Evolutionary conservation across 257 asterid genomes (phyloP), one percentile per base, ranked within the genome.

Genomic region (Fraxinus cuspidata): DNA sequence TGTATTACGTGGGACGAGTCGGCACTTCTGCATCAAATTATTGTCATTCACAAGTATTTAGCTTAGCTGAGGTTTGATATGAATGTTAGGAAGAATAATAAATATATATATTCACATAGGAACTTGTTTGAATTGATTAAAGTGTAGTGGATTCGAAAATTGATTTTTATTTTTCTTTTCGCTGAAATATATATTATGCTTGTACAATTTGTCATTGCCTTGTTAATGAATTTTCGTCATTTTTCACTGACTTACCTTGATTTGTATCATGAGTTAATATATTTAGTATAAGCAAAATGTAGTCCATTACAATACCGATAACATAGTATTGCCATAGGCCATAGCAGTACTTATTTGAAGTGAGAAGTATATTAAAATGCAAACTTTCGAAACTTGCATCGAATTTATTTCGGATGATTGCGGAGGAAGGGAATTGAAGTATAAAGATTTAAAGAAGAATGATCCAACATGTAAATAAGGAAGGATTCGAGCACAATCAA

Each of bases 191-290:
- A 10, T 80, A 56, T 53, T 79, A 76, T 68, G n/a, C 38, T 34
- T 69, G 85, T 78, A 80, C 77, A 73, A 53, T 53, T 18, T 73
- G 74, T 44, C 75, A 37, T 27, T 49, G 32, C 72, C 64, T 71
- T 16, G 38, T 56, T 28, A 53, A 53, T 53, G 27, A 5, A 53
- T 19, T 53, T 53, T 7, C 23, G 11, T 53, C 64, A 19, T 53
- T 53, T n/a, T 19, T n/a, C 12, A 53, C 25, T 5, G 16, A 51
- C 0, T 51, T 18, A 51, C 44, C 40, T 40, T 38, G 47, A 38
- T 10, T 10, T 38, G 15, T 9, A 38, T 40, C 49, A 40, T 10
- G 15, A 40, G 13, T 40, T 40, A 18, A 19, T 19, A 53, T 19
- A 7, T 5, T 49, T 5, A 34, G 37, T 35, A 35, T 6, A 5